These are phyloP conservation scores for Petunia hybrid DNA, from an alignment of 305 asterid species.

Conservation along the genomic window DNA sequence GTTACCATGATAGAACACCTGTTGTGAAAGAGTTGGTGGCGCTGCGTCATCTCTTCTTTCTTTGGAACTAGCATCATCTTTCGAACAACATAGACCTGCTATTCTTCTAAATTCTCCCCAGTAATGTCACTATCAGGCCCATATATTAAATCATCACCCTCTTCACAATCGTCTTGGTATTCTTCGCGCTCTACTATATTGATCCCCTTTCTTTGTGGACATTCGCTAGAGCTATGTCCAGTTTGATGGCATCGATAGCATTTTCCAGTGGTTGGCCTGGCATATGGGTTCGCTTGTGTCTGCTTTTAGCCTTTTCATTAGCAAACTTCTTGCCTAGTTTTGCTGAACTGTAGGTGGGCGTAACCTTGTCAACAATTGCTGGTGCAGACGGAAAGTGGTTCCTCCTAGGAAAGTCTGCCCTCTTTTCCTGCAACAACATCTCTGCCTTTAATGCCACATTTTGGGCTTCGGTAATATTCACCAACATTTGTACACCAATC, in stretches of 20 bases:
- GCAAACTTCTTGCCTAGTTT: neutral
- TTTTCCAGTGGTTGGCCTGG: neutral
- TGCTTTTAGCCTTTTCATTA: neutral
- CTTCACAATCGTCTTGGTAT: neutral
- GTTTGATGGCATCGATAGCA: neutral
- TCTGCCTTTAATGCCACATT: neutral
- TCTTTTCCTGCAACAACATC: neutral
- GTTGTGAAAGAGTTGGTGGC: neutral
- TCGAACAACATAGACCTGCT: neutral
- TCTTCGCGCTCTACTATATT: neutral
- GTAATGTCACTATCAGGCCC: no score
- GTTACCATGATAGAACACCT: neutral
- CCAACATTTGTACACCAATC: neutral
- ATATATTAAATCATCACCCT: neutral
- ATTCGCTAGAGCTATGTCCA: neutral
- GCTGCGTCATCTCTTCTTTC: neutral
- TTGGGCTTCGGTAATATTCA: neutral
- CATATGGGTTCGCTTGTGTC: neutral
- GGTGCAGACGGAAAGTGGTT: neutral
- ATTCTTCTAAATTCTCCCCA: neutral
- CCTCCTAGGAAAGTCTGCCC: neutral
- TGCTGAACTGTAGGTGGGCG: neutral
- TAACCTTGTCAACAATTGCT: neutral
- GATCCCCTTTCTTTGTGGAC: neutral
- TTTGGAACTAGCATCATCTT: neutral